Evolutionary conservation across 2,329 filamentous ascomycete genomes (phyloP).

Genomic region (Fusarium solani-melongenae): DNA sequence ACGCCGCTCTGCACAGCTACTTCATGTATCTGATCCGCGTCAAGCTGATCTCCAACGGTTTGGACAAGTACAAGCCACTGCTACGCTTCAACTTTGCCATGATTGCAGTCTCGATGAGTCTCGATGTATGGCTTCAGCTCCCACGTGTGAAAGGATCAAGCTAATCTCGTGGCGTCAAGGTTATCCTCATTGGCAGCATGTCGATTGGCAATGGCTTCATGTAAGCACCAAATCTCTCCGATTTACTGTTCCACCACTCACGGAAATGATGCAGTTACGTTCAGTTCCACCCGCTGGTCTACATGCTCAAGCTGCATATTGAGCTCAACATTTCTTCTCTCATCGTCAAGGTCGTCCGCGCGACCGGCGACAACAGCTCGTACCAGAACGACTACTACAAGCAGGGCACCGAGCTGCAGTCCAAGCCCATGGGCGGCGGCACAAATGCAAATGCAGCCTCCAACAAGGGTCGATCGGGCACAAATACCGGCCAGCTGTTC

Average conservation of each 20-base stretch:
- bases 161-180: background rate
- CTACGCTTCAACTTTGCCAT: conserved; percentile 47
- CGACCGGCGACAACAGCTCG: conserved; percentile 37
- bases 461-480: conserved; percentile 4
- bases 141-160: background rate
- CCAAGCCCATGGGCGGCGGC: conserved; percentile 10
- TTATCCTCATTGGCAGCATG: conserved; percentile 40
- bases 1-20: conserved; percentile 48
- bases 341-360: conserved; percentile 39
- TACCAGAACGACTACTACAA: conserved; percentile 18
- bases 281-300: conserved; percentile 41
- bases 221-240: conserved; percentile 14
- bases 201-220: conserved; percentile 39
- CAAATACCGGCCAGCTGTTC: conserved; percentile 10
- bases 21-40: conserved; percentile 57
- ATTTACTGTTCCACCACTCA: background rate
- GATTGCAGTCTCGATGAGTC: conserved; percentile 39
- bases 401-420: conserved; percentile 29
- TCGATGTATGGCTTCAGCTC: conserved; percentile 31
- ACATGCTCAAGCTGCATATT: conserved; percentile 41
- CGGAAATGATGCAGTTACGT: conserved; percentile 25
- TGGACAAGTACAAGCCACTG: conserved; percentile 60
- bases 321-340: conserved; percentile 41
- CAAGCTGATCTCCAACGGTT: conserved; percentile 52
- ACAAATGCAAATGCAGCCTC: background rate